A percentile compares a stretch with the other conserved stretches of the same genome.
These are phyloP conservation scores for Jatropha curcas DNA, from an alignment of 345 rosid species.

Conservation along the genomic window DNA sequence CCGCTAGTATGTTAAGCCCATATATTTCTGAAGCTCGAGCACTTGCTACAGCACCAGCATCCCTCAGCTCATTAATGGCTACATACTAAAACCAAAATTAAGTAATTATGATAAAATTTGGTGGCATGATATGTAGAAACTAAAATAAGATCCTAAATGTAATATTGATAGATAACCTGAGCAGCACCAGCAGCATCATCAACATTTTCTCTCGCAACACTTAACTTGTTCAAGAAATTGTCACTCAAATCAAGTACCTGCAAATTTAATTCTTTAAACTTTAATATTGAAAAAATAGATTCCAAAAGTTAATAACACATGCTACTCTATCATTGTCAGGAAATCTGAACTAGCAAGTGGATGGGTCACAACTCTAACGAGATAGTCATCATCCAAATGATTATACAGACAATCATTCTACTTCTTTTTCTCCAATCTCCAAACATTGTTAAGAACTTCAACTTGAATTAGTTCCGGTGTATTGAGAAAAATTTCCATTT, in stretches of 20 bases:
- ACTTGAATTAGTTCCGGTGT: background rate
- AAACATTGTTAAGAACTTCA: background rate
- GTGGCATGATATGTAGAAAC: background rate
- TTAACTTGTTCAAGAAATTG: constrained; percentile 36
- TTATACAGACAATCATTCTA: background rate
- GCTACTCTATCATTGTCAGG: background rate
- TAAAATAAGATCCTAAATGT: background rate
- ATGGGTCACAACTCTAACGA: background rate
- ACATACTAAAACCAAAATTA: constrained; percentile 38
- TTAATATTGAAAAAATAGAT: background rate
- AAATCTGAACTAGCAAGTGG: background rate
- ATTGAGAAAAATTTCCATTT: background rate
- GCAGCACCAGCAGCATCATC: constrained; percentile 56
- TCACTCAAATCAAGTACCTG: constrained; percentile 56
- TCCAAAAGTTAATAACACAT: background rate
- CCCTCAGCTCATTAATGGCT: constrained; percentile 46
- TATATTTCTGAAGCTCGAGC: constrained; percentile 75
- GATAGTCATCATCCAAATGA: background rate
- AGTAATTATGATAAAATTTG: constrained; percentile 4
- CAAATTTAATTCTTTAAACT: constrained; percentile 12
- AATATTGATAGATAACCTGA: constrained; percentile 35
- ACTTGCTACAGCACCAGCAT: constrained; percentile 72
- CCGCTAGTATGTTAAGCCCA: constrained; percentile 67
- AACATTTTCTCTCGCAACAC: constrained; percentile 43
- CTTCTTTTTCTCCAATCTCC: background rate